phyloP scores from a whole-genome alignment of 2,329 filamentous ascomycete species.

The Emmonsiellopsis sp. region DNA sequence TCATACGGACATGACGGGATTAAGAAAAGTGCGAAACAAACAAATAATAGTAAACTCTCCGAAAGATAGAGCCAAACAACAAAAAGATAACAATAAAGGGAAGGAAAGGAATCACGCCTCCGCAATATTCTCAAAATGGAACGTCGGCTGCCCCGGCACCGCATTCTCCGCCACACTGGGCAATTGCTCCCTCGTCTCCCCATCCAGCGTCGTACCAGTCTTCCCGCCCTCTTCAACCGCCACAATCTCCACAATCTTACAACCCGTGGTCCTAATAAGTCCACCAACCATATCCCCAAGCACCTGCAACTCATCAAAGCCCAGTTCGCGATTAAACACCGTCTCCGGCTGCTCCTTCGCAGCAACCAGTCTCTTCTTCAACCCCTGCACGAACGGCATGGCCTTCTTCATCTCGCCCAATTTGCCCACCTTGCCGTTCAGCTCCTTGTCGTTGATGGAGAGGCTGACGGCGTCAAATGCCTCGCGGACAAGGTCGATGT shows the following conservation, averaged over 20 bases:
- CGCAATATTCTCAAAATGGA: slow-evolving; percentile 71
- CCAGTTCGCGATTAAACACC: slow-evolving; percentile 75
- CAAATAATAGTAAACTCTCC: background rate
- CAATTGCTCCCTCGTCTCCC: slow-evolving; percentile 42
- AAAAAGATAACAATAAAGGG: background rate
- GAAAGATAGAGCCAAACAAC: background rate
- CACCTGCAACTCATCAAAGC: slow-evolving; percentile 73
- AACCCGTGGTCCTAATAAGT: slow-evolving; percentile 66
- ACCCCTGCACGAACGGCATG: slow-evolving; percentile 85
- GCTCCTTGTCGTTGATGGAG: slow-evolving; percentile 65
- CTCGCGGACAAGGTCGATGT: slow-evolving; percentile 68
- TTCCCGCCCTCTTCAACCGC: slow-evolving; percentile 50
- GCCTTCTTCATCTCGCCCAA: slow-evolving; percentile 81
- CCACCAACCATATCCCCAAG: slow-evolving; percentile 69
- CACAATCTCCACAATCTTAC: slow-evolving; percentile 59
- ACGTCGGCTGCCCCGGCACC: slow-evolving; percentile 72
- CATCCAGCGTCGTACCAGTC: slow-evolving; percentile 33
- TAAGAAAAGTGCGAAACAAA: background rate
- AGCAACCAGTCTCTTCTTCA: slow-evolving; percentile 71
- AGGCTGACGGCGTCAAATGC: slow-evolving; percentile 56
- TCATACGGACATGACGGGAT: background rate
- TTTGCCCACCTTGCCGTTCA: slow-evolving; percentile 71
- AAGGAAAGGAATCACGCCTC: slow-evolving; percentile 6
- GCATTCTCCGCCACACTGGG: slow-evolving; percentile 59
- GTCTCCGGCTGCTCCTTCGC: slow-evolving; percentile 54